Evolutionary conservation across 2,329 filamentous ascomycete genomes (phyloP).

Genomic region (Colletotrichum scovillei): DNA sequence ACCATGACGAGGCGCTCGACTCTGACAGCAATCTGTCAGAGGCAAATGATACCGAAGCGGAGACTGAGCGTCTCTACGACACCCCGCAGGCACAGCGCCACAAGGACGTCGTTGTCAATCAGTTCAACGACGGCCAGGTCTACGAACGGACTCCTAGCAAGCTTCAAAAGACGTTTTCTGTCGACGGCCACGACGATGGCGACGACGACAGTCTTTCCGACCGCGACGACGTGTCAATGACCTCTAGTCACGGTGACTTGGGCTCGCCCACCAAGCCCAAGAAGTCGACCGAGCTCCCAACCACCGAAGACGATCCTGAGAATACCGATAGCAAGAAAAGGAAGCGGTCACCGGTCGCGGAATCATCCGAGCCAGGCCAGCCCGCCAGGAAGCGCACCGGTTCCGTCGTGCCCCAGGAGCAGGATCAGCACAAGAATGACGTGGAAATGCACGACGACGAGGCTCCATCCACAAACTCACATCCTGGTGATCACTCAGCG

Average conservation of each 20-base stretch:
- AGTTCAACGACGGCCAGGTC: conserved; percentile 63
- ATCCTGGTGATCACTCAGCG: conserved; percentile 53
- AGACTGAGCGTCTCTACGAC: conserved; percentile 91
- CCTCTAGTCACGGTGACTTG: conserved; percentile 51
- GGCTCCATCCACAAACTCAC: conserved; percentile 47
- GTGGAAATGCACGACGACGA: conserved; percentile 47
- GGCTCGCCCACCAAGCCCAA: conserved; percentile 49
- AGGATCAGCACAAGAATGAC: conserved; percentile 46
- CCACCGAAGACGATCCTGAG: conserved; percentile 47
- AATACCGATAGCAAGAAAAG: conserved; percentile 58
- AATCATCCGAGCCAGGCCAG: conserved; percentile 59
- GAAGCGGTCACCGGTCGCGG: conserved; percentile 59
- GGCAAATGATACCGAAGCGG: conserved; percentile 82
- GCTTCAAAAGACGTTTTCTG: conserved; percentile 65
- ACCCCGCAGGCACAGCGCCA: conserved; percentile 79
- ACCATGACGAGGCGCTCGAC: conserved; percentile 47
- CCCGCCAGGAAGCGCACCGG: conserved; percentile 66
- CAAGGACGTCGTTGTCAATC: conserved; percentile 69
- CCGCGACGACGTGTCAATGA: conserved; percentile 52
- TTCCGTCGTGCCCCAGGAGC: conserved; percentile 54
- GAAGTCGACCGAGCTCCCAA: conserved; percentile 40
- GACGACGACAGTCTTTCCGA: conserved; percentile 53
- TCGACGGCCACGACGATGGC: conserved; percentile 49
- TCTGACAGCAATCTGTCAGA: conserved; percentile 69
- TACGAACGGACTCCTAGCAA: conserved; percentile 82